Evolutionary conservation across 768 basidiomycete genomes (phyloP), one percentile per base, ranked within the genome.

Genomic region (Lanmaoa rubissima): DNA sequence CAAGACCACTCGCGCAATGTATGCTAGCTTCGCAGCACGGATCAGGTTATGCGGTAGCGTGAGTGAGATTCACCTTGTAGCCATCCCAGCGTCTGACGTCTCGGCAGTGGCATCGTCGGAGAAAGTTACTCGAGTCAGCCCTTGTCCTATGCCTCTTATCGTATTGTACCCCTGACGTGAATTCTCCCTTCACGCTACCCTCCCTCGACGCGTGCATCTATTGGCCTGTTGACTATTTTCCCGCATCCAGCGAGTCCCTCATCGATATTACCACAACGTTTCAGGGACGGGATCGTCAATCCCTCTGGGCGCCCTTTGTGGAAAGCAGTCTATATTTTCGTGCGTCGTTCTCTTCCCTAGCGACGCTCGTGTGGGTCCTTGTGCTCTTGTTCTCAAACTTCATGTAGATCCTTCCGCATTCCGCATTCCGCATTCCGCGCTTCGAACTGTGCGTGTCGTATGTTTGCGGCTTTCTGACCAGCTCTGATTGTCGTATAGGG

Each of bases 11-110:
- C 69, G 64, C 4, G 56, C 58, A 6, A 70, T 75, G 65, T 84
- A 77, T 60, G 52, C 53, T 2, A 84, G 84, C 13, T 87, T 82
- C 60, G 72, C 79, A 1, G 62, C 82, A 3, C 72, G 76, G 28
- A 55, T 79, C 26, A 74, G 80, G 38, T 45, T 85, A 10, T 88
- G 86, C 58, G 57, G 65, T 1, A 63, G 53, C 26, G 78, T 79
- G 42, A 55, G 76, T 70, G 4, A 5, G 17, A 5, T 43, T 38
- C 41, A 1, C n/a, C 6, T 19, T 7, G 0, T 10, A n/a, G 21
- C 21, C 48, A 6, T 56, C 10, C 17, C 13, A 19, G 13, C 26
- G 2, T 41, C 6, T 57, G 19, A 57, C 39, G 28, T 26, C 5
- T 11, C 21, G 13, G 3, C 41, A 71, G 71, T 60, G 57, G 55